phyloP scores from a whole-genome alignment of 2,329 filamentous ascomycete species.

The Cladosporium sp. region DNA sequence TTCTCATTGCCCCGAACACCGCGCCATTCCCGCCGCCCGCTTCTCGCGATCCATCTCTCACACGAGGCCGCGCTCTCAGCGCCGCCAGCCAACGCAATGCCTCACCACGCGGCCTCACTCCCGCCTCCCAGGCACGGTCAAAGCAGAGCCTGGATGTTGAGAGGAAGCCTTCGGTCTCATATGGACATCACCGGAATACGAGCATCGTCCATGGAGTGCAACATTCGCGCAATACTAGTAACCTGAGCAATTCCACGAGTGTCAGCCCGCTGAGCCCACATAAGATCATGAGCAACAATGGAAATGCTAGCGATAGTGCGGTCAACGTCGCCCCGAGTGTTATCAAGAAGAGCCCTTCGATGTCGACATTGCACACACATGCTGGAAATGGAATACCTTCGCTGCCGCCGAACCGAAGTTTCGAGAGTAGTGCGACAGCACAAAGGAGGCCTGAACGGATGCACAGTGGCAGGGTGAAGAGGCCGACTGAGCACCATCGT shows the following conservation, averaged over 20 bases:
- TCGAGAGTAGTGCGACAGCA: conserved; percentile 20
- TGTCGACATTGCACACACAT: conserved; percentile 26
- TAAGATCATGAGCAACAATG: conserved; percentile 23
- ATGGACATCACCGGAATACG: conserved; percentile 92
- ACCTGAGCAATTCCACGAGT: conserved; percentile 68
- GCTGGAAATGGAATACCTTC: conserved; percentile 17
- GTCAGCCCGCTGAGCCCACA: conserved; percentile 77
- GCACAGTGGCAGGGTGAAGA: conserved; percentile 58
- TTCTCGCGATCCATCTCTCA: conserved; percentile 40
- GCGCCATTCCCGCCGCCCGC: conserved; percentile 18
- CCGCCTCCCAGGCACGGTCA: conserved; percentile 37
- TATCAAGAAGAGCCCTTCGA: conserved; percentile 32
- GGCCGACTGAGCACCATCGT: conserved; percentile 70
- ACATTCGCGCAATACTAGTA: conserved; percentile 84
- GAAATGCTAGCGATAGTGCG: conserved; percentile 11
- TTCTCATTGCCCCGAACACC: conserved; percentile 28
- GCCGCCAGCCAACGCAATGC: conserved; percentile 37
- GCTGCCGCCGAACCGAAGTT: conserved; percentile 23
- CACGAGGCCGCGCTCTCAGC: conserved; percentile 44
- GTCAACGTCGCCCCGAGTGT: not conserved
- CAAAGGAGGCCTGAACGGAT: conserved; percentile 40
- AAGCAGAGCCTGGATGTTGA: conserved; percentile 38
- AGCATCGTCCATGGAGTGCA: conserved; percentile 97
- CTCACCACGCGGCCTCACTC: conserved; percentile 43
- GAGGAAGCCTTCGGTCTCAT: conserved; percentile 51